These are phyloP conservation scores for Aureobasidium sp. DNA, from an alignment of 2,329 filamentous ascomycete species.

Conservation along the genomic window DNA sequence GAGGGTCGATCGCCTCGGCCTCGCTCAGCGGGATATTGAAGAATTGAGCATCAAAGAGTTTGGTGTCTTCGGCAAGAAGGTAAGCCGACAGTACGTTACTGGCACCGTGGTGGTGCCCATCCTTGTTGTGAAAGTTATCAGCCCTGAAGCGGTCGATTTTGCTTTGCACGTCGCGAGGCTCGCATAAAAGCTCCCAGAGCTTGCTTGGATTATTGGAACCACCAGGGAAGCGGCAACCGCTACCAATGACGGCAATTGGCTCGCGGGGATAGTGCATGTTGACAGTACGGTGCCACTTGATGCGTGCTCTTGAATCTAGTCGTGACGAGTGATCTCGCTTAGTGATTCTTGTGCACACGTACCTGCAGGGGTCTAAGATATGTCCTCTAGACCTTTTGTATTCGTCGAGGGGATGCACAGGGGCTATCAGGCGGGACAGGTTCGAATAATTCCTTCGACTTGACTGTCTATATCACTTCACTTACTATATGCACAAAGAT, in stretches of 20 bases:
- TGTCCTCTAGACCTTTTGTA: too few relatives aligned
- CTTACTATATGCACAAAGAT: too few relatives aligned
- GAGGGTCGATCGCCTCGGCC: slow-evolving; percentile 34
- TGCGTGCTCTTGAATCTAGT: too few relatives aligned
- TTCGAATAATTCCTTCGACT: too few relatives aligned
- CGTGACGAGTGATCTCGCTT: too few relatives aligned
- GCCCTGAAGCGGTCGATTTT: slow-evolving; percentile 21
- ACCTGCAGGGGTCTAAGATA: too few relatives aligned
- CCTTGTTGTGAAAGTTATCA: slow-evolving; percentile 20
- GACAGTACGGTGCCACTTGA: too few relatives aligned
- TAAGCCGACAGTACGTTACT: slow-evolving; percentile 15
- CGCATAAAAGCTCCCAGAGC: slow-evolving; percentile 13
- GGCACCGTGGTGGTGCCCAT: slow-evolving; percentile 9
- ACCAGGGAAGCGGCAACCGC: slow-evolving; percentile 39
- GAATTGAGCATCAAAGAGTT: slow-evolving; percentile 22
- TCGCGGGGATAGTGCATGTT: slow-evolving; percentile 6
- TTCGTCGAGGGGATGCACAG: too few relatives aligned
- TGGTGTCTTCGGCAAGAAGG: slow-evolving; percentile 21
- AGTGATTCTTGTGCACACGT: too few relatives aligned
- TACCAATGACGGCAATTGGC: slow-evolving; percentile 41
- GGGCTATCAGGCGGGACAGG: too few relatives aligned
- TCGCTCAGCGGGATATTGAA: slow-evolving; percentile 22
- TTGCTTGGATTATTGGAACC: slow-evolving; percentile 22
- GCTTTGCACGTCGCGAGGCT: slow-evolving; percentile 19
- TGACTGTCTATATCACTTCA: too few relatives aligned